These are phyloP conservation scores for Phytophthora capsici DNA, from an alignment of 352 stramenopile genomes.

Conservation along the genomic window DNA sequence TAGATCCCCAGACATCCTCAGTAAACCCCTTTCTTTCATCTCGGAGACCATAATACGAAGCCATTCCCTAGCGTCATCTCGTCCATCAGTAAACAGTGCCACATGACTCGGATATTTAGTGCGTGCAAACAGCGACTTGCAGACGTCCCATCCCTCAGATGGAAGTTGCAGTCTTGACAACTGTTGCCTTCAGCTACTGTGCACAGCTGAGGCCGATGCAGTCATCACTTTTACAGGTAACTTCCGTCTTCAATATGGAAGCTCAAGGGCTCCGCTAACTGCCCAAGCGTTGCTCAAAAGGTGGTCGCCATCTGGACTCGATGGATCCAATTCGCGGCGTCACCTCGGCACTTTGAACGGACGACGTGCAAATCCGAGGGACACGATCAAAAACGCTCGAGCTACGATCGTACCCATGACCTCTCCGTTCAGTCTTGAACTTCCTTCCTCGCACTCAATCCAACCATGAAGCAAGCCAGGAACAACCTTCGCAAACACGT, in stretches of 20 bases:
- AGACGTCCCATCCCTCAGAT: not conserved
- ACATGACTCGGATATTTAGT: not conserved
- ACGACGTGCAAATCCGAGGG: conserved; percentile 15
- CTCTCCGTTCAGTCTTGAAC: conserved; percentile 1
- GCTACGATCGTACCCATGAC: no score
- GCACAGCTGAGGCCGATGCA: conserved; percentile 5
- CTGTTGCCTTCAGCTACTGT: not conserved
- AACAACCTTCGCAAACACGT: conserved; percentile 28
- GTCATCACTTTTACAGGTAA: not conserved
- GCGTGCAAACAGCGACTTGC: conserved; percentile 20
- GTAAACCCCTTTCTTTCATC: no score
- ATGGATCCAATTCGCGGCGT: conserved; percentile 12
- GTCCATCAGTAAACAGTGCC: conserved; percentile 5
- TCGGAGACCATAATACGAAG: not conserved
- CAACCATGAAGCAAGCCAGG: conserved; percentile 33
- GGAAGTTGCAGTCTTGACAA: not conserved
- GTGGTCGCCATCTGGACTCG: not conserved
- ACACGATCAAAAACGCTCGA: conserved; percentile 8
- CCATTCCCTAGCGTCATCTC: conserved; percentile 4
- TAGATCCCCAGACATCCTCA: no score
- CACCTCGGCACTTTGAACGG: conserved; percentile 3
- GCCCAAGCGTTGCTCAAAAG: conserved; percentile 2
- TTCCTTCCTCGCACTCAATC: conserved; percentile 10
- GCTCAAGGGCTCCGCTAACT: not conserved
- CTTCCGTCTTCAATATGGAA: not conserved